Base-by-base conservation (phyloP, 1,284 basidiomycete genomes). In the Ceratobasidium sp. region DNA sequence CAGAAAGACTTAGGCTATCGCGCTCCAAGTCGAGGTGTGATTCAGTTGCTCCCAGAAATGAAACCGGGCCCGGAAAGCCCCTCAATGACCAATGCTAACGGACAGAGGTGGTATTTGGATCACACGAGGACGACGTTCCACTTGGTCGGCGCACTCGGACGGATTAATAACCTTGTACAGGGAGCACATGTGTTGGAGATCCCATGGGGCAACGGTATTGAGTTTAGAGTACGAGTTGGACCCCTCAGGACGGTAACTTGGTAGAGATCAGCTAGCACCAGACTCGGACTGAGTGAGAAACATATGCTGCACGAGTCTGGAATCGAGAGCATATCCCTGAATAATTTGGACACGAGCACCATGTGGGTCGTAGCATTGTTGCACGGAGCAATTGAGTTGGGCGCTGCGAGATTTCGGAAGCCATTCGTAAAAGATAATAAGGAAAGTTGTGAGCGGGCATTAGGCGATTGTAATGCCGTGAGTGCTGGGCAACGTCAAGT, bases 81-180 rank as follows among this genome's bases (percentile, higher is more conserved):
- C 50, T 32, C 40, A 43, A 67, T 67, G 64, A 67, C 64, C 50
- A 67, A 67, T 45, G 64, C 25, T 34, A 49, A 42, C 50, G 52
- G 50, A 45, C 49, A 42, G 64, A 54, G 50, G 38, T 50, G 35
- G 34, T 53, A 45, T 53, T 42, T 34, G 34, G 34, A 67, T 54
- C 64, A 67, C 64, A 67, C 64, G 50, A 67, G 64, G 64, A 42
- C 17, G 15, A 25, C 12, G 29, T 35, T n/a, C 64, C 64, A 52
- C 47, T 52, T 38, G 31, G n/a, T 38, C 35, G 60, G 60, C 20
- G 52, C 27, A 29, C 43, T 54, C 52, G 60, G 47, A 42, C 43
- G 50, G 17, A 34, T 25, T 22, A 49, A 49, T 45, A 47, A n/a
- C n/a, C 29, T 49, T 60, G 29, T 13, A 50, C 64, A 67, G 45